These are phyloP conservation scores for Fusarium buxicola DNA, from an alignment of 2,329 filamentous ascomycete species.

Conservation along the genomic window DNA sequence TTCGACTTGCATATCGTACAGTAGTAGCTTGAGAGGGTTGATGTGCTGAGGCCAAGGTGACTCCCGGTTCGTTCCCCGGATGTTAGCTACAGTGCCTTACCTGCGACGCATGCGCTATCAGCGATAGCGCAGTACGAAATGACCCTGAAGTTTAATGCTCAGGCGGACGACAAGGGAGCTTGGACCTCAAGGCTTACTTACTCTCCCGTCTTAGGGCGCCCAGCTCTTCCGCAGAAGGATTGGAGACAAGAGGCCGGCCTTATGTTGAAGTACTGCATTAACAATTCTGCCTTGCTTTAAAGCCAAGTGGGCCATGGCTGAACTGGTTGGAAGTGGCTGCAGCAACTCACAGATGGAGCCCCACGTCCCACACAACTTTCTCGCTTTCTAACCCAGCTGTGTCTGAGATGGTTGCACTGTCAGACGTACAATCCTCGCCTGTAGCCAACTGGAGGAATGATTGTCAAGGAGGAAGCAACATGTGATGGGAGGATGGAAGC, in stretches of 20 bases:
- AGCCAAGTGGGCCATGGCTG: constrained; percentile 32
- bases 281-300: constrained; percentile 27
- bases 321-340: constrained; percentile 41
- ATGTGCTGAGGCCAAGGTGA: constrained; percentile 11
- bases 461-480: constrained; percentile 25
- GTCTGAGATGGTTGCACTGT: constrained; percentile 42
- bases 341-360: constrained; percentile 33
- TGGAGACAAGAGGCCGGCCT: neutral
- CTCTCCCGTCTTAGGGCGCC: constrained; percentile 9
- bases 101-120: constrained; percentile 7
- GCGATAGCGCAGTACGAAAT: constrained; percentile 27
- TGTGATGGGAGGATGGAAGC: constrained; percentile 26
- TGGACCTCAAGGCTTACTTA: constrained; percentile 30
- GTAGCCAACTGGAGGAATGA: constrained; percentile 34
- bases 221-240: constrained; percentile 13
- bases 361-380: constrained; percentile 34
- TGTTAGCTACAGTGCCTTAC: constrained; percentile 15
- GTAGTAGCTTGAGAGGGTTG: constrained; percentile 9
- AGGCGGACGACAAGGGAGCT: constrained; percentile 34
- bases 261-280: constrained; percentile 36
- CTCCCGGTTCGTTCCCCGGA: constrained; percentile 32
- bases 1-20: constrained; percentile 10
- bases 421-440: constrained; percentile 37
- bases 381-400: constrained; percentile 32
- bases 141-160: constrained; percentile 10